Evolutionary conservation across 2,329 filamentous ascomycete genomes (phyloP), one percentile per base, ranked within the genome.

Genomic region (Arthrinium phaeospermum): DNA sequence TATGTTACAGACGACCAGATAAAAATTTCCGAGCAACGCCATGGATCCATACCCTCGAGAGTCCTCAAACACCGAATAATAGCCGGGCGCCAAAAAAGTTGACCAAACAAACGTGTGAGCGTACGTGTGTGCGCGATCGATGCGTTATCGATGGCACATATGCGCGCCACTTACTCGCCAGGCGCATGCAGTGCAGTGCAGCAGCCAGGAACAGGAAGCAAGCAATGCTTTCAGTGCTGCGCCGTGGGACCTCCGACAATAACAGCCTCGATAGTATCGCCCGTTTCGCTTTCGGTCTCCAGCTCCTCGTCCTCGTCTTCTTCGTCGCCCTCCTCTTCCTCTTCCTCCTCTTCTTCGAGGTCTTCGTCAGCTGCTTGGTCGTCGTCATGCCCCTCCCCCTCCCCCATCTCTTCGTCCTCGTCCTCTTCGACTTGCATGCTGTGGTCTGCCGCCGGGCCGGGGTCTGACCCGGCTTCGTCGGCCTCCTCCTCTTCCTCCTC

Each of bases 271-370:
- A 64, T 64, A 30, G 34, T 41, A 8, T 64, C 57, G 34, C 57
- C 57, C 19, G 57, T 64, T 64, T 64, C 57, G n/a, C 57, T 64
- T 12, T 64, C 57, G 57, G 57, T 34, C 19, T 64, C 57, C 6
- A 41, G 30, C 19, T 64, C 53, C 16, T 61, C 67, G 4, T 71
- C 73, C 27, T 73, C 72, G n/a, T 73, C 73, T 47, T 70, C 71
- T 19, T 69, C 69, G 8, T 72, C 73, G 16, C 67, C 71, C 19
- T 69, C 72, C 24, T 41, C 44, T 13, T 69, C 70, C 19, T 75
- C 76, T 14, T 64, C 70, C n/a, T 73, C 73, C 57, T 73, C 74
- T 24, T 64, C 76, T 45, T 77, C 76, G n/a, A 75, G 77, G 8
- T 75, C 78, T 12, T 75, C 77, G 5, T 71, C 73, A 13, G 73